Conservation (phyloP, 805 yeast genomes). For the Spathaspora girioi region DNA sequence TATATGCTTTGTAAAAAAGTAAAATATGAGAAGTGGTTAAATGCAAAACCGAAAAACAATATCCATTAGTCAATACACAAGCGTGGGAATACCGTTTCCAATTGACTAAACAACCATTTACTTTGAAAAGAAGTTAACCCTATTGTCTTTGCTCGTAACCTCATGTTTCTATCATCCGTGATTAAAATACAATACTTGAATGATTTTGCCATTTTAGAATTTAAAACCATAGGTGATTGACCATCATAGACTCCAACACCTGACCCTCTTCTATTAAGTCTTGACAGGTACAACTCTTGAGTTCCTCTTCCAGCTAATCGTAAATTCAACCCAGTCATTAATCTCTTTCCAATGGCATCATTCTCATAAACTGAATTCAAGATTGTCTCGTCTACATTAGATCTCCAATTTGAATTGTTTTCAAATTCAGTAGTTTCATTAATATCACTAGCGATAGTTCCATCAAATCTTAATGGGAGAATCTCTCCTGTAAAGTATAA, state of each 20-base stretch:
- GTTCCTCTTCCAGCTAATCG: constrained; percentile 8
- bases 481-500: constrained; percentile 53
- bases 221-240: constrained; percentile 17
- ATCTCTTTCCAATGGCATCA: constrained; percentile 36
- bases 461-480: constrained; percentile 64
- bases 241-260: background rate
- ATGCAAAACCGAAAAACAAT: background rate
- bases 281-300: background rate
- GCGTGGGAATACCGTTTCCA: constrained; percentile 45
- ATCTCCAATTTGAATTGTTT: constrained; percentile 67
- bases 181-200: constrained; percentile 60
- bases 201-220: constrained; percentile 34
- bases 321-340: constrained; percentile 38
- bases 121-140: constrained; percentile 55
- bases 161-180: constrained; percentile 73
- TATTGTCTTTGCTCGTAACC: constrained; percentile 58
- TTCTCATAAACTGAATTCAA: constrained; percentile 46
- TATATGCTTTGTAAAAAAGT: background rate
- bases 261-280: background rate
- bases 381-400: constrained; percentile 68
- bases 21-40: too few species aligned
- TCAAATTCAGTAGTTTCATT: constrained; percentile 75
- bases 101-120: constrained; percentile 54
- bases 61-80: constrained; percentile 47
- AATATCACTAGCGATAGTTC: constrained; percentile 61